Base-by-base conservation (phyloP, 352 stramenopile species). In the Globisporangium solare region DNA sequence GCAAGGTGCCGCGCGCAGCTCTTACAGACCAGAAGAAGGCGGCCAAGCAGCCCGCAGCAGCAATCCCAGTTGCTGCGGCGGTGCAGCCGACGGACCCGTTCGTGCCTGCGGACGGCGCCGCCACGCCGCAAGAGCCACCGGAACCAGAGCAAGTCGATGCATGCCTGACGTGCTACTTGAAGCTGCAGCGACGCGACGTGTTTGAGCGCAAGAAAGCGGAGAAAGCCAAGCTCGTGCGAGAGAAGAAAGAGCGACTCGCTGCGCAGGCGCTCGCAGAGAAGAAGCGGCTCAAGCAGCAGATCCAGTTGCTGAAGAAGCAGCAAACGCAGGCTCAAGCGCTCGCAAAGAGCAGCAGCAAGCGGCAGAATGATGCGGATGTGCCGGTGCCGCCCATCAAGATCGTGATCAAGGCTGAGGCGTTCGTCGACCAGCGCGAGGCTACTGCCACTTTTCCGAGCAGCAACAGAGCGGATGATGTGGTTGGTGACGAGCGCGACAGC, bases 121-220 rank as follows among this genome's bases (percentile, higher is more conserved):
- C 27, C 27, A 35, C 17, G 6, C 21, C 47, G 31, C 32, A 24
- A n/a, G 31, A 43, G 51, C 14, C 15, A 24, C 27, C 53, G 56
- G 53, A 24, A 55, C 21, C 35, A 58, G 52, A 40, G 61, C 46
- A 68, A 20, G 70, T 77, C 20, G 79, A 90, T 52, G 47, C 91
- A 31, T 94, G 85, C 49, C 49, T 92, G 27, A 41, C 58, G 40
- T 94, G 85, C 66, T 94, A 72, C 56, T 43, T 92, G 24, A 89
- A 86, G 66, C 72, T 83, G 37, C 67, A 92, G 64, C 64, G 79
- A 37, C 50, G 63, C 22, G 79, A 92, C 41, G 47, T 92, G 41
- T 88, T 92, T 47, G 67, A 76, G 20, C 70, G 72, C 47, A 90
- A 89, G 52, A 59, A 61, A 18, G 40, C 62, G 0, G 75, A 86